Conservation (phyloP, 495 filamentous ascomycete genomes). For the Delitschia confertaspora region DNA sequence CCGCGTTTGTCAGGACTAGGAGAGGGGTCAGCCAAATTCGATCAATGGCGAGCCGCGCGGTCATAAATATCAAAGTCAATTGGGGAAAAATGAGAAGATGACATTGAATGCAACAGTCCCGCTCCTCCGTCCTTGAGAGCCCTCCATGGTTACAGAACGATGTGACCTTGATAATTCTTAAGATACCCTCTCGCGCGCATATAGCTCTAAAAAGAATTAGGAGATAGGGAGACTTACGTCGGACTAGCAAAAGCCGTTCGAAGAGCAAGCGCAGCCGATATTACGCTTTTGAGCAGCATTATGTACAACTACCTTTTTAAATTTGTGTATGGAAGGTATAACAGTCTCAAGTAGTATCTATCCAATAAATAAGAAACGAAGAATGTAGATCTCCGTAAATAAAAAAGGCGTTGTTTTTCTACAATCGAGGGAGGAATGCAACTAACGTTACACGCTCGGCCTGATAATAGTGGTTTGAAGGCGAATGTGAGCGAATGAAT, state of each 20-base stretch:
- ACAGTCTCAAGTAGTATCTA: too few relatives aligned
- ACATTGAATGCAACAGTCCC: neutral
- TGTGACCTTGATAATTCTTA: neutral
- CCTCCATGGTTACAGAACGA: neutral
- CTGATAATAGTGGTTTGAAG: too few relatives aligned
- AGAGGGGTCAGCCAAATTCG: conserved; percentile 1
- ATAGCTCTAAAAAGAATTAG: neutral
- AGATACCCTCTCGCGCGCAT: neutral
- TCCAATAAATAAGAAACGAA: too few relatives aligned
- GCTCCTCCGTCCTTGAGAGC: neutral
- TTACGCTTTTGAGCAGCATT: conserved; percentile 15
- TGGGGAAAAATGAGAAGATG: neutral
- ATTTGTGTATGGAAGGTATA: too few relatives aligned
- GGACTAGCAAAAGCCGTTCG: conserved; percentile 18
- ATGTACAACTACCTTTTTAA: too few relatives aligned
- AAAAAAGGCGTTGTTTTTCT: too few relatives aligned
- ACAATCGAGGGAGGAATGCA: too few relatives aligned
- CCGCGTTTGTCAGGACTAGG: conserved; percentile 12
- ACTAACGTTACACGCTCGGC: too few relatives aligned
- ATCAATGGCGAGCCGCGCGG: too few relatives aligned
- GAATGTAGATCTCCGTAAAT: too few relatives aligned
- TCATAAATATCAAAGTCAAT: neutral
- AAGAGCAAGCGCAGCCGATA: conserved; percentile 8
- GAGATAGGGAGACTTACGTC: conserved; percentile 11
- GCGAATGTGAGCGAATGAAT: too few relatives aligned